Evolutionary conservation across 768 basidiomycete genomes (phyloP).

Genomic region (Lanmaoa rubissima): DNA sequence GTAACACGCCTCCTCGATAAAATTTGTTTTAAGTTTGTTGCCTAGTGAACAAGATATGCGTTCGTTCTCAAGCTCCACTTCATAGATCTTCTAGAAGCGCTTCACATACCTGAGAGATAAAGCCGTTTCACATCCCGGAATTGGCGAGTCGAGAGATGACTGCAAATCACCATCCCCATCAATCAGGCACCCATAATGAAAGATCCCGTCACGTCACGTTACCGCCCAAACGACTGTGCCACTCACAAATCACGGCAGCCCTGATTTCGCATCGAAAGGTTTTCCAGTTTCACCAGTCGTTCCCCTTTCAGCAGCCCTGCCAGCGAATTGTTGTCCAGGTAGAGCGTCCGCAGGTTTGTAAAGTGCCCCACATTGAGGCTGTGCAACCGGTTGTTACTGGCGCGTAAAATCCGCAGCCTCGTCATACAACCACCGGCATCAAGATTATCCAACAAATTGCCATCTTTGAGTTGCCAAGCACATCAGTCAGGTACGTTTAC

Average conservation of each 20-base stretch:
- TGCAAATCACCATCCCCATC: constrained; percentile 37
- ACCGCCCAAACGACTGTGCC: constrained; percentile 13
- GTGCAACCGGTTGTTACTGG: constrained; percentile 77
- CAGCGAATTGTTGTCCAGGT: constrained; percentile 83
- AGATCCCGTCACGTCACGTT: constrained; percentile 37
- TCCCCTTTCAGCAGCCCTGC: constrained; percentile 50
- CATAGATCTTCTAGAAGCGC: constrained; percentile 13
- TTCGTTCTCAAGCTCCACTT: constrained; percentile 18
- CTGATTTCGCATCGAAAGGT: constrained; percentile 90
- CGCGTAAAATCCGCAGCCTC: constrained; percentile 77
- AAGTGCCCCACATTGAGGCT: constrained; percentile 62
- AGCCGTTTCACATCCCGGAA: constrained; percentile 90
- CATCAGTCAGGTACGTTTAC: constrained; percentile 16
- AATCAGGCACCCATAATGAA: constrained; percentile 38
- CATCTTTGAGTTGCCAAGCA: constrained; percentile 48
- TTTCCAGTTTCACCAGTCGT: constrained; percentile 73
- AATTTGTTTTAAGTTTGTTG: constrained; percentile 61
- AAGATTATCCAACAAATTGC: constrained; percentile 63
- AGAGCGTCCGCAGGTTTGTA: constrained; percentile 80
- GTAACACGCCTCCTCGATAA: constrained; percentile 76
- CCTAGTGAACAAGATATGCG: constrained; percentile 46
- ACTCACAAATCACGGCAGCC: constrained; percentile 73
- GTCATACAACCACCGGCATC: constrained; percentile 54
- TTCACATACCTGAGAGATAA: constrained; percentile 84
- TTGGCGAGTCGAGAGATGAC: constrained; percentile 52